Conservation (phyloP, 73 alveolate species). For the Paramecium caudatum region DNA sequence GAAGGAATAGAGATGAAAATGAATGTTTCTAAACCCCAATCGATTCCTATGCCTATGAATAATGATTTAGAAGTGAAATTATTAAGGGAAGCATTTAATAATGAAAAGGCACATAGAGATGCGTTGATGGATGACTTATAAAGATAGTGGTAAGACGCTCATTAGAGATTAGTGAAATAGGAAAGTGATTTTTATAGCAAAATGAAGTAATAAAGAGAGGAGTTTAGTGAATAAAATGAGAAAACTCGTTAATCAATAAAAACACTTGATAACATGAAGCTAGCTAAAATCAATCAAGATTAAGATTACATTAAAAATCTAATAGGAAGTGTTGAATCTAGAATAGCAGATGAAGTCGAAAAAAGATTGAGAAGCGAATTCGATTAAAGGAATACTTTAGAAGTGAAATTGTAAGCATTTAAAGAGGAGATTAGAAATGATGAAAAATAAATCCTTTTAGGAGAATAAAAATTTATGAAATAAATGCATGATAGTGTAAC, state of each 20-base stretch:
- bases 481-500: slow-evolving; percentile 64
- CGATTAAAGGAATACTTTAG: slow-evolving; percentile 34
- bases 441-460: slow-evolving; percentile 25
- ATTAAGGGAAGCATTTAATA: slow-evolving; percentile 32
- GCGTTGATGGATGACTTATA: neutral
- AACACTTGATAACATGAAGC: slow-evolving; percentile 32
- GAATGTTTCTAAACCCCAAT: slow-evolving; percentile 53
- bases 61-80: slow-evolving; percentile 24
- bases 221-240: slow-evolving; percentile 25
- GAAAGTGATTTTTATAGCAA: slow-evolving; percentile 27
- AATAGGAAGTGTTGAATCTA: slow-evolving; percentile 41
- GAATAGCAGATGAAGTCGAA: slow-evolving; percentile 70
- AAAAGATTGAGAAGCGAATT: slow-evolving; percentile 59
- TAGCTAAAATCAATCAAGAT: slow-evolving; percentile 33
- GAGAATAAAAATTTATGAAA: slow-evolving; percentile 58
- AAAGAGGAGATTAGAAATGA: slow-evolving; percentile 67
- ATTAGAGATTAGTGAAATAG: slow-evolving; percentile 16
- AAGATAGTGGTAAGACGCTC: slow-evolving; percentile 27
- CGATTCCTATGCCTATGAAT: neutral
- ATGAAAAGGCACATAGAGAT: slow-evolving; percentile 60
- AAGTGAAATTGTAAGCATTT: slow-evolving; percentile 26
- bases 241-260: neutral
- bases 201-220: slow-evolving; percentile 36
- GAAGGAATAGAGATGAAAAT: slow-evolving; percentile 27
- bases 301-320: slow-evolving; percentile 36